A percentile compares a stretch with the other conserved stretches of the same genome.
Conservation (phyloP, 2,329 filamentous ascomycete species). For the Hypomyces perniciosus region DNA sequence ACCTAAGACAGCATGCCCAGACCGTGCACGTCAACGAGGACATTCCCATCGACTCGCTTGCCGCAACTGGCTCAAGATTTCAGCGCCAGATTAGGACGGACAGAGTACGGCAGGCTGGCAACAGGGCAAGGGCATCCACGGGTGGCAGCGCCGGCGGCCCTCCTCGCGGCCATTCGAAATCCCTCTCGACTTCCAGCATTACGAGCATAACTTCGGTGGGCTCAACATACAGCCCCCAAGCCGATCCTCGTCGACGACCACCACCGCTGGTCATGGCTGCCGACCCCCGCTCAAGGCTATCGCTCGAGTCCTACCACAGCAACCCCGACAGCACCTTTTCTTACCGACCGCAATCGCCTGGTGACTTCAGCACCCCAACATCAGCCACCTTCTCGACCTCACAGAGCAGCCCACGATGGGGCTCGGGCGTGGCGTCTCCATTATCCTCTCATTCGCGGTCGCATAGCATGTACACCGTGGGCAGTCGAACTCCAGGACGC, state of each 20-base stretch:
- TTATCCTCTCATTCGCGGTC: constrained; percentile 61
- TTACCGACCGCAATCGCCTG: constrained; percentile 62
- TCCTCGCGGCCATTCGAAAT: constrained; percentile 75
- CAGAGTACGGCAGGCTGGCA: constrained; percentile 66
- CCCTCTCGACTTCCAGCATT: constrained; percentile 81
- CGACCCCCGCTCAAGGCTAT: constrained; percentile 60
- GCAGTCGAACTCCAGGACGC: constrained; percentile 60
- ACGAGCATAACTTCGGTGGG: constrained; percentile 61
- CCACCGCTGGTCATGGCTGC: constrained; percentile 77
- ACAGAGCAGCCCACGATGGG: constrained; percentile 71
- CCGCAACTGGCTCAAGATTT: constrained; percentile 85
- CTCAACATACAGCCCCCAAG: constrained; percentile 61
- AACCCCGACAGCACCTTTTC: constrained; percentile 57
- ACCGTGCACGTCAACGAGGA: constrained; percentile 98
- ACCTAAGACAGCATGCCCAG: constrained; percentile 91
- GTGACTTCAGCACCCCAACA: constrained; percentile 74
- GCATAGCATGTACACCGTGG: constrained; percentile 63
- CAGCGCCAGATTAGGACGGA: constrained; percentile 89
- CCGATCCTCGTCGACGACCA: constrained; percentile 66
- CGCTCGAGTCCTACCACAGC: constrained; percentile 62
- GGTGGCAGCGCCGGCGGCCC: constrained; percentile 66
- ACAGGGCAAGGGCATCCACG: constrained; percentile 70
- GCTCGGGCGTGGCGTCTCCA: constrained; percentile 64
- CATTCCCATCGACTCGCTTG: constrained; percentile 87
- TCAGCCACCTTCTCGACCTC: constrained; percentile 76